These are phyloP conservation scores for Aspergillus versicolor DNA, from an alignment of 2,329 filamentous ascomycete species.

Conservation along the genomic window DNA sequence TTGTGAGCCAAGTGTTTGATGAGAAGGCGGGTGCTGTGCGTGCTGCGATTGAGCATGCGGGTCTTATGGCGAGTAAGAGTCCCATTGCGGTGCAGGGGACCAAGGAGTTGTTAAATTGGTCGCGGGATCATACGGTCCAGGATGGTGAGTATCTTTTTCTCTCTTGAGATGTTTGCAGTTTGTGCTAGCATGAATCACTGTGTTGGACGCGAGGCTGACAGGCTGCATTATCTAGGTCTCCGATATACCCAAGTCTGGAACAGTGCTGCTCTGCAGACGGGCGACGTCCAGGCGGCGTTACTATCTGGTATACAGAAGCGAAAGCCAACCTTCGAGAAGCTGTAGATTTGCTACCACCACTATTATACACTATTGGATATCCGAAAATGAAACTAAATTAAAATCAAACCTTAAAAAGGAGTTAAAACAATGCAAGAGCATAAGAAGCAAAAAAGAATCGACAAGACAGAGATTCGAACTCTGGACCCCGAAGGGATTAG, in stretches of 20 bases:
- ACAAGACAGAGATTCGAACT: constrained; percentile 17
- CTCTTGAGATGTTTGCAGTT: too few species aligned
- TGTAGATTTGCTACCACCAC: constrained; percentile 48
- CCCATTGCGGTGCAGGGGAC: constrained; percentile 85
- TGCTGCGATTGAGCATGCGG: constrained; percentile 63
- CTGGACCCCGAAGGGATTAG: constrained; percentile 16
- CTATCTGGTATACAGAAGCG: constrained; percentile 74
- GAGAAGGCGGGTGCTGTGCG: constrained; percentile 62
- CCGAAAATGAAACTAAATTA: neutral
- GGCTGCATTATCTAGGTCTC: constrained; percentile 53
- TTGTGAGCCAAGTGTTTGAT: constrained; percentile 42
- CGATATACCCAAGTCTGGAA: constrained; percentile 90
- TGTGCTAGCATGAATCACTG: neutral
- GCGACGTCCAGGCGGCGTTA: constrained; percentile 73
- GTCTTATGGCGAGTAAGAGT: constrained; percentile 72
- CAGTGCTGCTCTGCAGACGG: constrained; percentile 74
- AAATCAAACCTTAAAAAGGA: neutral
- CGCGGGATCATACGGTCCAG: constrained; percentile 71
- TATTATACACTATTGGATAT: neutral
- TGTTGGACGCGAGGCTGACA: neutral
- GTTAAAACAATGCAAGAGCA: too few species aligned
- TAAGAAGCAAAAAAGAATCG: constrained; percentile 7
- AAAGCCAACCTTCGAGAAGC: constrained; percentile 79
- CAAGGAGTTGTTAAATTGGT: constrained; percentile 82
- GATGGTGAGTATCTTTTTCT: constrained; percentile 60